These are phyloP conservation scores for Stentor roeselii DNA, from an alignment of 73 alveolate genomes.

Conservation along the genomic window DNA sequence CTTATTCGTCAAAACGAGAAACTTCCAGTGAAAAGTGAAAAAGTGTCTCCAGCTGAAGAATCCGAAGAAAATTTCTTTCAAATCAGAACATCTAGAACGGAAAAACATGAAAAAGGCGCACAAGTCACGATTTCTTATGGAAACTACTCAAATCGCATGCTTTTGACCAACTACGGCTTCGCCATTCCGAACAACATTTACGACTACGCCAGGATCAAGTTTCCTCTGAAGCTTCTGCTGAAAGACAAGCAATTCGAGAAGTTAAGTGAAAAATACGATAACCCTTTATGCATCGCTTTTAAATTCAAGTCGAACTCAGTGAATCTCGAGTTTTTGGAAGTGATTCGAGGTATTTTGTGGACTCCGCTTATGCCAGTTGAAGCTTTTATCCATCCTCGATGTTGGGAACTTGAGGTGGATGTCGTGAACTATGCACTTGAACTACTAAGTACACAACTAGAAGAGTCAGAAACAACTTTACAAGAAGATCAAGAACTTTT, in stretches of 20 bases:
- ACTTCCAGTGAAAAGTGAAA: too few species aligned
- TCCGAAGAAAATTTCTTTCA: not conserved
- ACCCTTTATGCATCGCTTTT: conserved; percentile 15
- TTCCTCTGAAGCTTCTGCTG: not conserved
- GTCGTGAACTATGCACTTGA: not conserved
- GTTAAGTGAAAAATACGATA: not conserved
- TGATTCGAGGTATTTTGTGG: not conserved
- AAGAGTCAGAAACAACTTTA: not conserved
- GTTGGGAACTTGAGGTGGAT: not conserved
- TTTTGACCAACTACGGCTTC: conserved; percentile 49
- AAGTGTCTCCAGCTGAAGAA: not conserved
- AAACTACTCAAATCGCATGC: conserved; percentile 42
- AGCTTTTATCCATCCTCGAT: not conserved
- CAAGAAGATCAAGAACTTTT: not conserved
- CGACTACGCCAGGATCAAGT: conserved; percentile 43
- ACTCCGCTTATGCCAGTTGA: not conserved
- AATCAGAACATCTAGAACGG: conserved; percentile 23
- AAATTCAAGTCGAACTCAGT: not conserved
- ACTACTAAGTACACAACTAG: not conserved
- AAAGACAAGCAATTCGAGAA: not conserved
- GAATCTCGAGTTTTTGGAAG: not conserved
- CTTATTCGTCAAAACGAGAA: too few species aligned
- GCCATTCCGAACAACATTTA: conserved; percentile 45
- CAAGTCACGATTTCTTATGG: conserved; percentile 55
- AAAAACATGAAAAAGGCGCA: conserved; percentile 35